Percentiles rank a stretch among this genome's conserved stretches.
Evolutionary conservation across 352 stramenopile species (phyloP).

Genomic region (Globisporangium paddicum): DNA sequence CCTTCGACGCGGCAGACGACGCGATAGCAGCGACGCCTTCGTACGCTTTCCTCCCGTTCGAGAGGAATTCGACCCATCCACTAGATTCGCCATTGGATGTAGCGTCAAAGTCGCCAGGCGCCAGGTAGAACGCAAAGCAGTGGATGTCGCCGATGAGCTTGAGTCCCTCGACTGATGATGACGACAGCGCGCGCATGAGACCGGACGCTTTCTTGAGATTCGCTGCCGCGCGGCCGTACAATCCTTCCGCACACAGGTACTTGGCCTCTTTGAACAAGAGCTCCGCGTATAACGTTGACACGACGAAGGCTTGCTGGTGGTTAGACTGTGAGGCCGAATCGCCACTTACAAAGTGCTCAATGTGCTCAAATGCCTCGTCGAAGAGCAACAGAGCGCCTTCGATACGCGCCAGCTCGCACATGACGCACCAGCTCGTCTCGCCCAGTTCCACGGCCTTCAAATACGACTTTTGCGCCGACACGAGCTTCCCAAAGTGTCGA

Average conservation of each 20-base stretch:
- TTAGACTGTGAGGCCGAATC: neutral
- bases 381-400: slow-evolving; percentile 67
- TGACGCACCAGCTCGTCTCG: slow-evolving; percentile 58
- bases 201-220: slow-evolving; percentile 62
- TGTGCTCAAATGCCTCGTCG: slow-evolving; percentile 62
- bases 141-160: slow-evolving; percentile 83
- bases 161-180: slow-evolving; percentile 30
- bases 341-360: slow-evolving; percentile 34
- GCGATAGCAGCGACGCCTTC: slow-evolving; percentile 26
- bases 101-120: slow-evolving; percentile 46
- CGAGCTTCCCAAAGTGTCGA: slow-evolving; percentile 69
- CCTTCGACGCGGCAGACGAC: neutral
- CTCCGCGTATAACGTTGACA: slow-evolving; percentile 57
- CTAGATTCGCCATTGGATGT: neutral
- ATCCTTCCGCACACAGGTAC: slow-evolving; percentile 60
- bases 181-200: slow-evolving; percentile 37
- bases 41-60: slow-evolving; percentile 50
- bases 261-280: slow-evolving; percentile 79
- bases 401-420: slow-evolving; percentile 76
- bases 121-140: slow-evolving; percentile 80
- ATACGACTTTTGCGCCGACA: slow-evolving; percentile 80
- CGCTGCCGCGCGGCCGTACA: slow-evolving; percentile 59
- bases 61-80: slow-evolving; percentile 62
- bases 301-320: slow-evolving; percentile 24
- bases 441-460: slow-evolving; percentile 69